Percentiles rank a stretch among this genome's conserved stretches.
Conservation (phyloP, 2,329 filamentous ascomycete species). For the Fusarium brachygibbosum region DNA sequence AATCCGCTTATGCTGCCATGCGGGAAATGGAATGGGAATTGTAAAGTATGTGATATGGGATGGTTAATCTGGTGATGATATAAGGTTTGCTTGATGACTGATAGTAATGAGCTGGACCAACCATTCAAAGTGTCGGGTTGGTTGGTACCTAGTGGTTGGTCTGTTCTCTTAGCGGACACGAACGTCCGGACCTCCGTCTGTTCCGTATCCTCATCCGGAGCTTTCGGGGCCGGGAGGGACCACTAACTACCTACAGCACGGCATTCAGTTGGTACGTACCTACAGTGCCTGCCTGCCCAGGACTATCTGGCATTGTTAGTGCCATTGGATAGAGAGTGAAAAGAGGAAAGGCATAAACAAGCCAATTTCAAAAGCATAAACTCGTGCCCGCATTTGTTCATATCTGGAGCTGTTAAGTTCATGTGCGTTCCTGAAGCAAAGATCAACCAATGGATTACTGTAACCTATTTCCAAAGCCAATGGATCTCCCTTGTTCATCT, state of each 20-base stretch:
- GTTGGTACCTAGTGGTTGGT: background rate
- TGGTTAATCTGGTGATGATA: background rate
- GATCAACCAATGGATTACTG: constrained; percentile 4
- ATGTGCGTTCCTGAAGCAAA: constrained; percentile 13
- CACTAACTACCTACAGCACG: background rate
- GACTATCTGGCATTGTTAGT: background rate
- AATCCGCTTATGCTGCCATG: constrained; percentile 17
- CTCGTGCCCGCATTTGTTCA: constrained; percentile 8
- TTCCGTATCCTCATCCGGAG: constrained; percentile 16
- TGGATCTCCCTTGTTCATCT: constrained; percentile 11
- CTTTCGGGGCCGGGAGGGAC: constrained; percentile 1
- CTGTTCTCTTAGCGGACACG: constrained; percentile 16
- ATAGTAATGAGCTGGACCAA: background rate
- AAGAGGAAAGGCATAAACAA: constrained; percentile 4
- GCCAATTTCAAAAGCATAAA: constrained; percentile 13
- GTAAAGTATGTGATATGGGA: constrained; percentile 1
- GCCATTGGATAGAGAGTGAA: background rate
- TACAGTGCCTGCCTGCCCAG: background rate
- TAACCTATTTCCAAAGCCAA: constrained; percentile 7
- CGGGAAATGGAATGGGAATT: constrained; percentile 36
- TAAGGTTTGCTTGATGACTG: constrained; percentile 1
- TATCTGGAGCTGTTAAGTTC: constrained; percentile 14
- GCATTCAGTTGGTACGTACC: background rate
- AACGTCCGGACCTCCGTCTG: constrained; percentile 18
- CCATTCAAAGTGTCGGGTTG: background rate